Base-by-base conservation (phyloP, 352 stramenopile species). In the Phytopythium aichiense region DNA sequence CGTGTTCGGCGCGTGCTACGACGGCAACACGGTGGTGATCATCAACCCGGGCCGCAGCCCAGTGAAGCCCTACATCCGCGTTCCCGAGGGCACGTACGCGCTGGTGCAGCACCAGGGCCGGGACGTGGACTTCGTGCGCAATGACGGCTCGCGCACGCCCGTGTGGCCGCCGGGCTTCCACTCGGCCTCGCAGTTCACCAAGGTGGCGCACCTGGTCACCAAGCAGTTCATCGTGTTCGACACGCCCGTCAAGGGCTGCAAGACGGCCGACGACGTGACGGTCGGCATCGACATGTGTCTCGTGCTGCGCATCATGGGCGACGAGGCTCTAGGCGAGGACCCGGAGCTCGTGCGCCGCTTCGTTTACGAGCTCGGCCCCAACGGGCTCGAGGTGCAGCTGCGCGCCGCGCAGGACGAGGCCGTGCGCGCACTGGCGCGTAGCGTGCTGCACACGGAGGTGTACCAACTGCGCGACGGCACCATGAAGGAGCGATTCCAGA, bases 221-320 rank as follows among this genome's bases (percentile, higher is more conserved):
- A 94, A 94, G 73, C 88, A 96, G 64, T 89, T 81, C 60, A 89
- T 96, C 40, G 76, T 96, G 20, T 95, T 95, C 53, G 81, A 96
- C 62, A 93, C 86, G 7, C 85, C 85, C 6, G 84, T 97, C 3
- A 94, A 96, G 61, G 88, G 86, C 23, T 96, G 88, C 73, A 94
- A 94, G 72, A 96, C 90, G 1, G 76, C 79, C 0, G 90, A 97
- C 66, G 81, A 96, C 63, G 88, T 97, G 28, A 94, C 83, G 0
- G 86, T 96, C 8, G 58, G 73, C 30, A 95, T 97, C 53, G 86
- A 97, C 57, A 86, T 96, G 63, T 91, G 81, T 40, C 72, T 96
- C n/a, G 80, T 96, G 20, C 69, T 97, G 2, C 83, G 88, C 23
- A 95, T 97, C 72, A 96, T 95, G 84, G 87, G 87, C 37, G 87